Percentiles rank a stretch among this genome's conserved stretches.
These are phyloP conservation scores for Schizosaccharomyces versatilis DNA, from an alignment of 1,139 yeast genomes.

Conservation along the genomic window DNA sequence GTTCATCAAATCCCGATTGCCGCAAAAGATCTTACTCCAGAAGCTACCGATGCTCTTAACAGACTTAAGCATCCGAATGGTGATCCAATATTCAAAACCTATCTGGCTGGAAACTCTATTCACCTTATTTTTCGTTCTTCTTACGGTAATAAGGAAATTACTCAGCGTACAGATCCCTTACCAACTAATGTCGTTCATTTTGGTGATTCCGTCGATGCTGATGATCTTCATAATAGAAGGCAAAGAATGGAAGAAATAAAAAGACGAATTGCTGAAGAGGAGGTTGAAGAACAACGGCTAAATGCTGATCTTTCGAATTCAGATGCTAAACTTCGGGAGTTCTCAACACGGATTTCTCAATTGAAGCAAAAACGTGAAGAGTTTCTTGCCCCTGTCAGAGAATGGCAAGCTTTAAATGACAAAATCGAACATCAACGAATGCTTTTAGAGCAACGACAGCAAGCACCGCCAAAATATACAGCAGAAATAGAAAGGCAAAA, in stretches of 20 bases:
- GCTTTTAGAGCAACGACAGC: not conserved
- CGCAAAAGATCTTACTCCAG: slow-evolving; percentile 22
- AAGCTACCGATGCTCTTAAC: slow-evolving; percentile 24
- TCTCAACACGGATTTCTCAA: not conserved
- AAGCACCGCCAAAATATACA: not conserved
- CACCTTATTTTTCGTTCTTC: slow-evolving; percentile 31
- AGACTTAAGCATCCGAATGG: slow-evolving; percentile 20
- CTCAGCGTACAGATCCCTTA: slow-evolving; percentile 1
- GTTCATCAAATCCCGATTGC: slow-evolving; percentile 39
- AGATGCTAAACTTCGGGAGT: not conserved
- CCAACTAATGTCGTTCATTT: not conserved
- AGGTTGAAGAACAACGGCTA: not conserved
- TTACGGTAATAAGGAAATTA: slow-evolving; percentile 10
- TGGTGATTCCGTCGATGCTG: not conserved
- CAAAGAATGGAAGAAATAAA: not conserved
- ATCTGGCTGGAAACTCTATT: slow-evolving; percentile 37
- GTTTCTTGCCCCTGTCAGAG: not conserved
- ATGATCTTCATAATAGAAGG: too few species aligned
- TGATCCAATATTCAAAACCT: slow-evolving; percentile 29
- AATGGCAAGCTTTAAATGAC: not conserved
- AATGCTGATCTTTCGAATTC: not conserved
- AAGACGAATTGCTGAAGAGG: not conserved
- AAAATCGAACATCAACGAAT: not conserved
- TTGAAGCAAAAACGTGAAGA: not conserved
- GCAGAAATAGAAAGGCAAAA: not conserved